These are phyloP conservation scores for Globisporangium takayamanum DNA, from an alignment of 352 stramenopile species.

Conservation along the genomic window DNA sequence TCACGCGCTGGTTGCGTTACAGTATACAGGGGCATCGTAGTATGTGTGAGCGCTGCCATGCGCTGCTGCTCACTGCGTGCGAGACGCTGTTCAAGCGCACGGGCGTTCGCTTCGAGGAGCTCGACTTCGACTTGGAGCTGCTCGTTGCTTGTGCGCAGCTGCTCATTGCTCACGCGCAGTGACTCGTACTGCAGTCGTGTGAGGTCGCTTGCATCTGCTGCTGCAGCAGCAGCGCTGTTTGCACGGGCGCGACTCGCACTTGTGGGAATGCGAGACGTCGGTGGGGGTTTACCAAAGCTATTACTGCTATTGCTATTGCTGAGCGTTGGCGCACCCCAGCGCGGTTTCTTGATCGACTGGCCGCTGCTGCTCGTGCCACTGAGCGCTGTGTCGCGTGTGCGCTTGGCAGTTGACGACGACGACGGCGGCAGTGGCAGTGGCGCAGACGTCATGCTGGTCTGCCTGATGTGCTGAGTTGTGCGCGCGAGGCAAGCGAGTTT, in stretches of 20 bases:
- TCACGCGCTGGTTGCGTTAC: conserved; percentile 1
- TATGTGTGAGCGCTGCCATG: conserved; percentile 31
- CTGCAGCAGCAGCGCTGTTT: too few relatives aligned
- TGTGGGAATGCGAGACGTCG: too few relatives aligned
- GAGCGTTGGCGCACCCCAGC: neutral
- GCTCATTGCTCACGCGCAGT: conserved; percentile 33
- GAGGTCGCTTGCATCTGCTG: neutral
- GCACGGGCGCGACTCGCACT: too few relatives aligned
- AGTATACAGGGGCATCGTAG: conserved; percentile 18
- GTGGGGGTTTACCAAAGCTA: neutral
- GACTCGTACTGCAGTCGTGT: conserved; percentile 14
- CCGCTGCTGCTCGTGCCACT: neutral
- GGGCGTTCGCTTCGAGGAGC: conserved; percentile 13
- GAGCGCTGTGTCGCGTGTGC: neutral
- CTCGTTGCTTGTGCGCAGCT: conserved; percentile 31
- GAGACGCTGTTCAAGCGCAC: conserved; percentile 12
- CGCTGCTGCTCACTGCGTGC: conserved; percentile 20
- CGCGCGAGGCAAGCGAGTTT: neutral
- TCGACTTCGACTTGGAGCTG: conserved; percentile 19
- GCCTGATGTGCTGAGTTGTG: neutral
- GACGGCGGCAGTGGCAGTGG: neutral
- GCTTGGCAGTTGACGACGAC: neutral
- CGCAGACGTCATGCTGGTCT: neutral
- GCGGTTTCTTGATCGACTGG: neutral
- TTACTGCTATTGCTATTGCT: neutral